Conservation (phyloP, 2,329 filamentous ascomycete genomes). For the Mycosphaerelloides madeirae region DNA sequence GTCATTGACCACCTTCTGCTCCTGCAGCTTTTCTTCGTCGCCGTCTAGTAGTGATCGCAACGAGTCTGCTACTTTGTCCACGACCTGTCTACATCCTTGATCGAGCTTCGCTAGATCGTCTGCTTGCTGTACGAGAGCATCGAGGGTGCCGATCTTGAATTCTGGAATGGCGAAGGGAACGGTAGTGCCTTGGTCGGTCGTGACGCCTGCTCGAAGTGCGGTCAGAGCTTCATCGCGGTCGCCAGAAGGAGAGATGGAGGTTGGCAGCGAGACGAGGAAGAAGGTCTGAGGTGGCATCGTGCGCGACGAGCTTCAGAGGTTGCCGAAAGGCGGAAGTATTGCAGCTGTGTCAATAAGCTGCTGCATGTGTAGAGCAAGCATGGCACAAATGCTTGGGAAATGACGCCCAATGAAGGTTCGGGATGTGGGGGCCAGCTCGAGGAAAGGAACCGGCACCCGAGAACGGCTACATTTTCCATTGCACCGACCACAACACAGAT, state of each 20-base stretch:
- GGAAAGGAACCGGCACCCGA: no score
- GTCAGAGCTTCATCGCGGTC: constrained; percentile 77
- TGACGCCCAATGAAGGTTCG: no score
- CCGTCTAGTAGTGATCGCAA: constrained; percentile 77
- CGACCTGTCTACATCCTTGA: constrained; percentile 70
- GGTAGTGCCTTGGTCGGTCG: constrained; percentile 69
- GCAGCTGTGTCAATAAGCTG: no score
- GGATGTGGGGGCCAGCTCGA: no score
- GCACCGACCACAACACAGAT: no score
- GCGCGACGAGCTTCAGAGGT: constrained; percentile 2
- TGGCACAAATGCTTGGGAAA: no score
- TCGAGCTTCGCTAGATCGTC: constrained; percentile 92
- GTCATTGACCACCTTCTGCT: constrained; percentile 92
- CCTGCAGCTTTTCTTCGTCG: constrained; percentile 73
- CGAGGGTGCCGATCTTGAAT: constrained; percentile 96
- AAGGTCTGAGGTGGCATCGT: constrained; percentile 55
- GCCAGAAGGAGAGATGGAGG: constrained; percentile 75
- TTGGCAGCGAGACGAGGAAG: constrained; percentile 83
- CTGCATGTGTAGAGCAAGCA: no score
- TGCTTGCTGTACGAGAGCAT: constrained; percentile 91
- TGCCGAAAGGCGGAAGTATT: constrained; percentile 1
- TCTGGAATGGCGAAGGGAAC: constrained; percentile 77
- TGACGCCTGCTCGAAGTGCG: constrained; percentile 67
- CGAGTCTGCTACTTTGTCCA: constrained; percentile 82
- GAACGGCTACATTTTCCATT: no score